Percentiles rank a stretch among this genome's conserved stretches.
Evolutionary conservation across 176 grass and related monocot species (phyloP).

Genomic region (Carex parvula): DNA sequence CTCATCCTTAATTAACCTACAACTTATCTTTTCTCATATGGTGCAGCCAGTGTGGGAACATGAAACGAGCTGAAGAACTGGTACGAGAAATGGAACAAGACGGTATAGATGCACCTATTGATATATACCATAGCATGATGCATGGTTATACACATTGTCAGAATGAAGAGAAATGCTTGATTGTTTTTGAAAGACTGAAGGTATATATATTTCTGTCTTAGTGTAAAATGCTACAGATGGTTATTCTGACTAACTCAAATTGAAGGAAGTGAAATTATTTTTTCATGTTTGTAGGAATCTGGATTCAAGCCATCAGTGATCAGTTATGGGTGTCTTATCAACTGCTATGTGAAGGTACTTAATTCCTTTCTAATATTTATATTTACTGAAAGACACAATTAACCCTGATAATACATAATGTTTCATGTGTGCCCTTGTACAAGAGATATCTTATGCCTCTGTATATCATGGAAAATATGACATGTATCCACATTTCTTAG

Average conservation of each 20-base stretch:
- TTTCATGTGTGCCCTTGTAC: background rate
- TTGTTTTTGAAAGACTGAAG: constrained; percentile 86
- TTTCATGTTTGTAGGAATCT: constrained; percentile 63
- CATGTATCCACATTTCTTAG: background rate
- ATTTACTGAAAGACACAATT: background rate
- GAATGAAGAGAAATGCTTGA: constrained; percentile 80
- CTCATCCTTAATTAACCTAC: constrained; percentile 14
- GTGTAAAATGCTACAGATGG: background rate
- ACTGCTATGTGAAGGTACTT: constrained; percentile 89
- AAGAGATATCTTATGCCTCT: background rate
- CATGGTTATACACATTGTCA: constrained; percentile 87
- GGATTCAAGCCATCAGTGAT: constrained; percentile 82
- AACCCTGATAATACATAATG: background rate
- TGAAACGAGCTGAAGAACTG: constrained; percentile 72
- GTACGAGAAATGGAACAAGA: constrained; percentile 92
- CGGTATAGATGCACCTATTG: constrained; percentile 81
- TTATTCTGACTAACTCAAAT: constrained; percentile 22
- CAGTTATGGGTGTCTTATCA: constrained; percentile 92
- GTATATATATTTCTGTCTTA: constrained; percentile 33
- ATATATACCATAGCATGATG: constrained; percentile 98
- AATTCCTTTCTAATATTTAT: background rate
- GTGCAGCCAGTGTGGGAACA: constrained; percentile 84
- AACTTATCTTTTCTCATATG: constrained; percentile 7
- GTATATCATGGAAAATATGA: background rate
- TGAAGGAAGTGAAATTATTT: constrained; percentile 12